Evolutionary conservation across 192 early-diverging fungal species (phyloP).

Genomic region (Coemansia aciculifera): DNA sequence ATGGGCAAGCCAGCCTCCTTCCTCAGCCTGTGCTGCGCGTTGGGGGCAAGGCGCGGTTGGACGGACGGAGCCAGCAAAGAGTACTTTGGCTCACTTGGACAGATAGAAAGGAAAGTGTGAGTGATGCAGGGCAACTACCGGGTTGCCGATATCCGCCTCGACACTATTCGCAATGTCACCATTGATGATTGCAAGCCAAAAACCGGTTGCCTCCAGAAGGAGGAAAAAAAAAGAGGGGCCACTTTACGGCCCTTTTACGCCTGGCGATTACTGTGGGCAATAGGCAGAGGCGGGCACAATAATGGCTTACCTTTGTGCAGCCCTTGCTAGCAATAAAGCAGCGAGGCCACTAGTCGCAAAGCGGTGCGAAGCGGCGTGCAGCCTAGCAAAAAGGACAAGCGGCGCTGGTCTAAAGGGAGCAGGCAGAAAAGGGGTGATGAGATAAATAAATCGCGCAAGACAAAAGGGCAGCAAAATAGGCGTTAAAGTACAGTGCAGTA

Average conservation of each 20-base stretch:
- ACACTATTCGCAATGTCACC: background rate
- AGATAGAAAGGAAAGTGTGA: background rate
- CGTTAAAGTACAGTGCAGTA: background rate
- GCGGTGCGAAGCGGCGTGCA: background rate
- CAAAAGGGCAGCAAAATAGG: background rate
- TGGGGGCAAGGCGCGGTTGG: background rate
- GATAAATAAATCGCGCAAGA: background rate
- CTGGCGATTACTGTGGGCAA: background rate
- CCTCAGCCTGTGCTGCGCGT: background rate
- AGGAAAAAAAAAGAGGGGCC: background rate
- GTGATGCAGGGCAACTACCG: conserved; percentile 2
- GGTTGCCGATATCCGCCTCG: background rate
- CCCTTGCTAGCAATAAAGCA: background rate
- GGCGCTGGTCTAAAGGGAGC: background rate
- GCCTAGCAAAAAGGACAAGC: background rate
- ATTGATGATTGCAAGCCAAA: conserved; percentile 2
- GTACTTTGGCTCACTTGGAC: background rate
- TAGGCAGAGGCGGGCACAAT: background rate
- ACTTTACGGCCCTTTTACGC: conserved; percentile 3
- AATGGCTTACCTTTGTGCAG: conserved; percentile 3
- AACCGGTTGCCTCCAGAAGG: background rate
- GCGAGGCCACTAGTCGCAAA: background rate
- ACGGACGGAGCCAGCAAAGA: background rate
- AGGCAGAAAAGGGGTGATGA: background rate
- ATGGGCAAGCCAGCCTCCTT: background rate